Conservation (phyloP, 352 stramenopile genomes). For the Globisporangium paddicum region DNA sequence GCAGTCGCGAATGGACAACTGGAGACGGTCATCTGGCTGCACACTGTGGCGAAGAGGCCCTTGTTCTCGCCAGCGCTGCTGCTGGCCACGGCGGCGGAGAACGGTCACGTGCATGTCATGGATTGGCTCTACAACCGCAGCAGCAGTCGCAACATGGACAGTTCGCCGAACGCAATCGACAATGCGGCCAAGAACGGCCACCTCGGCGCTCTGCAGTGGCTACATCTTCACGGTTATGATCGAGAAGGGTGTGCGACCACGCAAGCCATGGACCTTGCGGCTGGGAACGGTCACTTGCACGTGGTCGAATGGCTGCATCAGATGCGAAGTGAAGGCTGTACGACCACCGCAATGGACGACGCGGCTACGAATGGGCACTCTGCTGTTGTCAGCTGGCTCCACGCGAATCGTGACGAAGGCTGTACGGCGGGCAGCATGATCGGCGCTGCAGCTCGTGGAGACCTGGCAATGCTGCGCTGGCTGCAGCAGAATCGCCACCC, state of each 20-base stretch:
- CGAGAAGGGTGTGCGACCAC: constrained; percentile 18
- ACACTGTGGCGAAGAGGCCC: neutral
- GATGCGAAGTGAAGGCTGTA: neutral
- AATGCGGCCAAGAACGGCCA: constrained; percentile 56
- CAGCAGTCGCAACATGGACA: neutral
- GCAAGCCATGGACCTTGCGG: neutral
- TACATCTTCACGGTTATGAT: constrained; percentile 41
- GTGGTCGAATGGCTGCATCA: constrained; percentile 1
- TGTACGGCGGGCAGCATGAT: neutral
- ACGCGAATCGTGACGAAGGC: constrained; percentile 14
- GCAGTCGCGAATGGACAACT: neutral
- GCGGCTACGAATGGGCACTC: neutral
- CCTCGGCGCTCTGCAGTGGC: constrained; percentile 48
- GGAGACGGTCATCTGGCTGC: neutral
- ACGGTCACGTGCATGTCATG: constrained; percentile 9
- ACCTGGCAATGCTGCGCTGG: neutral
- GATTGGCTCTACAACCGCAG: neutral
- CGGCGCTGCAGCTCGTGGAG: neutral
- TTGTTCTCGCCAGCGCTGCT: constrained; percentile 1
- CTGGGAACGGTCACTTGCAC: neutral
- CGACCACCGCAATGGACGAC: neutral
- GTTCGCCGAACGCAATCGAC: constrained; percentile 38
- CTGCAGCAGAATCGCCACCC: neutral
- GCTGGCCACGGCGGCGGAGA: neutral
- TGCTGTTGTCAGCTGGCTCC: constrained; percentile 24